Base-by-base conservation (phyloP, 306 rosid species). In the Spatholobus suberectus region DNA sequence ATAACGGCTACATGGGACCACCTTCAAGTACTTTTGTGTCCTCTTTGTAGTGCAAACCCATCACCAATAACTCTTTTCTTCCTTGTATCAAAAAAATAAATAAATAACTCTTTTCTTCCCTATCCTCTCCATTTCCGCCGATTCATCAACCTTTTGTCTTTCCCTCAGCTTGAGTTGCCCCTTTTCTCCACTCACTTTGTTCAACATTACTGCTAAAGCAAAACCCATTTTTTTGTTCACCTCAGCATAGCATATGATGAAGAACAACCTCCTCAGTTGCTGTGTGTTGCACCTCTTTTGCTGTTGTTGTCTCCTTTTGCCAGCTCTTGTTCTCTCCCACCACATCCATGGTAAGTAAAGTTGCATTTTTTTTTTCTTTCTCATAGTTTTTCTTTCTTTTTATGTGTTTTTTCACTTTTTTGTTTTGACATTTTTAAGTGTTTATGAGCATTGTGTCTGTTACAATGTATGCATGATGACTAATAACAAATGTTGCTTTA, bases 1-100 rank as follows among this genome's bases (percentile, higher is more conserved):
- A 85, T 61, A 89, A 83, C 92, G 90, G 97, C 95, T 87, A 40
- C 5, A 24, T 32, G 93, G 95, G 95, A 65, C 97, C 97, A 88
- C 90, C 83, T 66, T 27, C 66, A 35, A 12, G 58, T n/a, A 8
- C 86, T 35, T 83, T 84, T 83, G 89, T 84, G 86, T 88, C 79
- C 67, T n/a, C 58, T 84, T 85, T 62, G 27, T 5, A 73, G 78
- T 87, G 83, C 91, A 78, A 55, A 78, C 73, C 77, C 74, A 54
- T 83, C 85, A 11, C 37, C 82, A 26, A 11, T 69, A 73, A 9
- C 24, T n/a, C n/a, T n/a, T n/a, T n/a, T n/a, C n/a, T n/a, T n/a
- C n/a, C n/a, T n/a, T n/a, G n/a, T n/a, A n/a, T n/a, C n/a, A n/a
- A n/a, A n/a, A n/a, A n/a, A n/a, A n/a, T n/a, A n/a, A n/a, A n/a